Evolutionary conservation across 31 red algal species (phyloP).

Genomic region (Bonnemaisonia californica): DNA sequence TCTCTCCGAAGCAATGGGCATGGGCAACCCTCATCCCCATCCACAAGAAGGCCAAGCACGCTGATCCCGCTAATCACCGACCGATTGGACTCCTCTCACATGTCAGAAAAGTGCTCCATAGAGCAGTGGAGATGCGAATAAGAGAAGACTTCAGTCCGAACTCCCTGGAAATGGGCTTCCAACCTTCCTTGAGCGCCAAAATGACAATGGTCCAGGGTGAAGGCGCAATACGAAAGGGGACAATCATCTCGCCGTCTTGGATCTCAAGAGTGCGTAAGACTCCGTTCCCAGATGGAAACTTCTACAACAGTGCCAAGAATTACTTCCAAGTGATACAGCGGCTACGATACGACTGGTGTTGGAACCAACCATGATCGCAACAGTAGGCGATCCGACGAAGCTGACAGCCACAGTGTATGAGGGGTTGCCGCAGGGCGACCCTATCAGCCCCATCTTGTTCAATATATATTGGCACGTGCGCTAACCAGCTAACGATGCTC

Average conservation of each 20-base stretch:
- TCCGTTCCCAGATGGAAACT: background rate
- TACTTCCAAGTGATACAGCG: background rate
- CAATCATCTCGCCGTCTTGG: background rate
- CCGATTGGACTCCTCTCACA: background rate
- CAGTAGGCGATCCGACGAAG: background rate
- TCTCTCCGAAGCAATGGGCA: background rate
- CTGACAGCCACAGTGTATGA: background rate
- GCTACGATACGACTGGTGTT: background rate
- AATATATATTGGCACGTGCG: conserved; percentile 36
- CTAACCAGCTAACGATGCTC: no score
- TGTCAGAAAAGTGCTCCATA: background rate
- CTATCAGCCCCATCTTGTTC: background rate
- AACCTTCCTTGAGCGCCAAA: background rate
- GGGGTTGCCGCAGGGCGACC: conserved; percentile 22
- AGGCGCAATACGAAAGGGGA: background rate
- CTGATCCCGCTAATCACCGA: background rate
- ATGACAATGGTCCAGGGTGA: background rate
- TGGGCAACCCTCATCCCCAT: background rate
- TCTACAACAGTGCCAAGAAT: background rate
- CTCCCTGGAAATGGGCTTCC: background rate
- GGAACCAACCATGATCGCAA: background rate
- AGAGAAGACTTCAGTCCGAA: background rate
- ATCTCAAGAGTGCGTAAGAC: conserved; percentile 16
- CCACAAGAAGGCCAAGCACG: background rate
- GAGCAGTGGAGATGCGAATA: background rate